Evolutionary conservation across 2,329 filamentous ascomycete species (phyloP), one percentile per base, ranked within the genome.

Genomic region (Fusarium ramigenum): DNA sequence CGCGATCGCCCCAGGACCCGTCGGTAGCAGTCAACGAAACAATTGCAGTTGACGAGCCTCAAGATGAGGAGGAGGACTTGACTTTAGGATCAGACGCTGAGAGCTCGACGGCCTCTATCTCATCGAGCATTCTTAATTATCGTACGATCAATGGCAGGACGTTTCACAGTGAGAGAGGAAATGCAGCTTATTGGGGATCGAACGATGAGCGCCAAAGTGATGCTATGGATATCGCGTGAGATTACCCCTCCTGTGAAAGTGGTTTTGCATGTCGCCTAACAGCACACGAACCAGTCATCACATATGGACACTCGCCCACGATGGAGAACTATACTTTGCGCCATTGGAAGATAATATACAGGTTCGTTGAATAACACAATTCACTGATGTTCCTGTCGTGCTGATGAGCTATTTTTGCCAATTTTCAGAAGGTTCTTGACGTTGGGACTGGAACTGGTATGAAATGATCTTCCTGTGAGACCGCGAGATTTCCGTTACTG

Each of bases 331-430:
- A 0, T 49, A 23, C 28, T 49, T 49, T 32, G 46, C 46, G 7
- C 46, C 46, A 18, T 1, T 49, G 3, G 28, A 23, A 18, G 46
- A 49, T 0, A 49, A 32, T 5, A 49, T 32, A 9, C 46, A 49
- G 46, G 46, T 49, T 32, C 10, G 28, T 49, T 23, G 2, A 9
- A 32, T 5, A 5, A 32, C 3, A 7, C 7, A 32, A 18, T 12
- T 0, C 7, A 30, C 2, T 30, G 3, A 5, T 18, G 7, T 49
- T 6, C 1, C 15, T n/a, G 1, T 18, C 28, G 1, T 18, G 21
- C n/a, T 32, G 3, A 5, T 32, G 4, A 49, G 7, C 1, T 23
- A n/a, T 5, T 12, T 12, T n/a, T 32, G 10, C 10, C 28, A 18
- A 32, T 23, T 18, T 4, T 14, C 4, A 49, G 46, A 32, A 32